Evolutionary conservation across 2,329 filamentous ascomycete genomes (phyloP), one percentile per base, ranked within the genome.

Genomic region (Cercospora zeae-maydis): DNA sequence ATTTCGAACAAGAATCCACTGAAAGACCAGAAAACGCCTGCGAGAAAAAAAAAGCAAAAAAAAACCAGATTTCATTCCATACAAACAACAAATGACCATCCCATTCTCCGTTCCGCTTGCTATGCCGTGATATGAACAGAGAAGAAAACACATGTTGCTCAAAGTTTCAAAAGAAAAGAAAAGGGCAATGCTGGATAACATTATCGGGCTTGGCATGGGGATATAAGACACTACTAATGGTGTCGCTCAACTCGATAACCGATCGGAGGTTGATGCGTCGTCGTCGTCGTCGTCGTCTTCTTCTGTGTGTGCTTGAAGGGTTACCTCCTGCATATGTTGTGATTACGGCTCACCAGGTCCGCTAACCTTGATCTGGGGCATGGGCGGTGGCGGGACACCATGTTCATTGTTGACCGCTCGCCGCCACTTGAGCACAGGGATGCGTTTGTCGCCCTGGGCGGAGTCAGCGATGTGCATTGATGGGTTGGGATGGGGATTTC

Each of bases 321-420:
- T 59, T 51, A 59, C 42, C 31, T 59, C 57, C 27, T 34, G 21
- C 16, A 13, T 27, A 27, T 34, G 33, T 16, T 13, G 49, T 11
- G 30, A 53, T 73, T 67, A 76, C 30, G 74, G 72, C 63, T 76
- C 74, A n/a, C 73, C 74, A 16, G 75, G 75, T 9, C 75, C 75
- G 62, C 72, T 75, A 63, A 76, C 74, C 61, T 76, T 76, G 69
- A 76, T 76, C 56, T 74, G 73, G 21, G 75, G 75, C 61, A 71
- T 75, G 2, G 75, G 75, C 19, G 74, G 71, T 8, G 75, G 75
- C 8, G 75, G 75, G 4, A 53, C 57, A 34, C 68, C 72, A 36
- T 71, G 69, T 9, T 67, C 63, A 58, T 77, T 77, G 61, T 76
- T 68, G 24, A 59, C 67, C 14, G 70, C 73, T 61, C 73, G 67